A percentile compares a stretch with the other conserved stretches of the same genome.
These are phyloP conservation scores for Exophiala viscosa DNA, from an alignment of 2,329 filamentous ascomycete species.

Conservation along the genomic window DNA sequence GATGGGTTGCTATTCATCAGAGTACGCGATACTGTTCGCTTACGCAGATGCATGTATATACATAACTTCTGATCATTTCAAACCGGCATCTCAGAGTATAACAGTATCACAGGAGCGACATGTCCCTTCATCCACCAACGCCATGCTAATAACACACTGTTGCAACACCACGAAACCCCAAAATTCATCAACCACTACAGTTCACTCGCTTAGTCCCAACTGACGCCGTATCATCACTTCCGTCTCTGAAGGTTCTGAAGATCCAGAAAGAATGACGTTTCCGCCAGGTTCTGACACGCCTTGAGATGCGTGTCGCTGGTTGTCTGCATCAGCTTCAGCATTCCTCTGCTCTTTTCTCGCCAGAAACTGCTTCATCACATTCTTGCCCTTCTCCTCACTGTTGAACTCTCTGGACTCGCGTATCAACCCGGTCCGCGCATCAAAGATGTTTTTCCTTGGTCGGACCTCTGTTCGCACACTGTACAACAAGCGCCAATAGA, in stretches of 20 bases:
- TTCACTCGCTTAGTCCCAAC: constrained; percentile 12
- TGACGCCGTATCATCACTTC: constrained; percentile 19
- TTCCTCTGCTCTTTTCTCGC: constrained; percentile 7
- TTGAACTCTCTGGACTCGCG: constrained; percentile 15
- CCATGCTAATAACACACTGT: constrained; percentile 2
- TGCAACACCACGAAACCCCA: background rate
- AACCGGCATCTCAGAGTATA: background rate
- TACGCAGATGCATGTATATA: background rate
- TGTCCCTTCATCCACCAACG: background rate
- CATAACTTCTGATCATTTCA: background rate
- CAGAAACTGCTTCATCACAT: constrained; percentile 24
- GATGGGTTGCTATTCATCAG: background rate
- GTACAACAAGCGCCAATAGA: constrained; percentile 70
- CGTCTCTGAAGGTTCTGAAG: constrained; percentile 13
- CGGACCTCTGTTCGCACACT: constrained; percentile 63
- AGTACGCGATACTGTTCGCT: background rate
- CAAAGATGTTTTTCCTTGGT: constrained; percentile 47
- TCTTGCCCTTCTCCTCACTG: constrained; percentile 21
- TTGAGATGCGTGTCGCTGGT: background rate
- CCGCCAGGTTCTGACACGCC: background rate
- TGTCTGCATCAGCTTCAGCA: background rate
- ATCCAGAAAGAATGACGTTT: background rate
- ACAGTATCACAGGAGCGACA: background rate
- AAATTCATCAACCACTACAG: background rate
- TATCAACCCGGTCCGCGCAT: constrained; percentile 22